Evolutionary conservation across 805 yeast species (phyloP).

Genomic region (Candida peoriensis): DNA sequence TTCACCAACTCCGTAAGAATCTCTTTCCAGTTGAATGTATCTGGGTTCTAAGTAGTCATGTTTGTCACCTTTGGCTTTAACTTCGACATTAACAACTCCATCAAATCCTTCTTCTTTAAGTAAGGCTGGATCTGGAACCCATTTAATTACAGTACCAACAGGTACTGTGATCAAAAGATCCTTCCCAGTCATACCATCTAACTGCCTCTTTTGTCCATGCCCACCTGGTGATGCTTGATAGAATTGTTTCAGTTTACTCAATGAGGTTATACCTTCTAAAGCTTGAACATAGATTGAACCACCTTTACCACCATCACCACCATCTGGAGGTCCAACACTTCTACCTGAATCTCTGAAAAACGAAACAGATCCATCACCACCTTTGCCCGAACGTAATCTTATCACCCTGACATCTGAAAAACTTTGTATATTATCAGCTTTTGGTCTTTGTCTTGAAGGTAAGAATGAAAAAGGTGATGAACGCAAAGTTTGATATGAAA

Average conservation of each 20-base stretch:
- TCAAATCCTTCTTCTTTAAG: conserved; percentile 24
- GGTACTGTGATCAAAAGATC: conserved; percentile 84
- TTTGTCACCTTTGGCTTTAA: conserved; percentile 27
- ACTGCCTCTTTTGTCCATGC: conserved; percentile 67
- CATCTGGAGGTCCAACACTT: conserved; percentile 92
- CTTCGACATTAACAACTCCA: conserved; percentile 27
- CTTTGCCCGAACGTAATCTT: conserved; percentile 68
- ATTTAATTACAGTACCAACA: conserved; percentile 79
- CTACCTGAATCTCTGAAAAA: conserved; percentile 83
- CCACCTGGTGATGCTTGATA: conserved; percentile 72
- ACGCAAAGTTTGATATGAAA: conserved; percentile 8
- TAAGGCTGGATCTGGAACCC: conserved; percentile 72
- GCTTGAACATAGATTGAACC: conserved; percentile 86
- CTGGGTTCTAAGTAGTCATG: conserved; percentile 30
- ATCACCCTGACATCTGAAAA: conserved; percentile 68
- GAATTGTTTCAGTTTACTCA: conserved; percentile 62
- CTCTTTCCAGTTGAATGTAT: conserved; percentile 57
- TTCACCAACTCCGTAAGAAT: conserved; percentile 59
- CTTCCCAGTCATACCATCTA: conserved; percentile 82
- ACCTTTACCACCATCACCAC: conserved; percentile 98
- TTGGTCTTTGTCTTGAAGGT: conserved; percentile 35
- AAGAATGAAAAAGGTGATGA: conserved; percentile 36
- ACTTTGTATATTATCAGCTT: conserved; percentile 34
- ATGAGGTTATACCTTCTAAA: conserved; percentile 60
- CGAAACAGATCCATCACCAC: conserved; percentile 86